Conservation (phyloP, 2,329 filamentous ascomycete genomes). For the Herpotrichia juniperi region DNA sequence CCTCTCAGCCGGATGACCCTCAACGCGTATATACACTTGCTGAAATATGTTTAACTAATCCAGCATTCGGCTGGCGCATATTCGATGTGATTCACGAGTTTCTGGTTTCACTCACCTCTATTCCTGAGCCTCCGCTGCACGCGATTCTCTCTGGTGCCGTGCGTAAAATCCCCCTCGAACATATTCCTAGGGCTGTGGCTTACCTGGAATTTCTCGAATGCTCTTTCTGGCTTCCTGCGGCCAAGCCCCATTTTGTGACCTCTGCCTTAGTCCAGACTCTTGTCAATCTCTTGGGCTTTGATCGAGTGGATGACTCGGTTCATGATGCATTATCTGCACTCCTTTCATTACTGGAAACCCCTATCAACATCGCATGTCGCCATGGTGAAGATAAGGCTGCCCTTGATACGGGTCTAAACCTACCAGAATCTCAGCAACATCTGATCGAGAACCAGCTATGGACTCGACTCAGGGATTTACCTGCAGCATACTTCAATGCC, state of each 20-base stretch:
- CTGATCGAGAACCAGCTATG: constrained; percentile 32
- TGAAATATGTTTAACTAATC: constrained; percentile 28
- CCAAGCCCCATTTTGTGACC: constrained; percentile 25
- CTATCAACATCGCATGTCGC: constrained; percentile 12
- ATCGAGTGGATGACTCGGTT: constrained; percentile 25
- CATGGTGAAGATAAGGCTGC: background rate
- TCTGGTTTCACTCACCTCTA: background rate
- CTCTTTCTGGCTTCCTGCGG: constrained; percentile 36
- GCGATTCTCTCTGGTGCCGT: background rate
- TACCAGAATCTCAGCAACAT: background rate
- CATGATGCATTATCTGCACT: constrained; percentile 38
- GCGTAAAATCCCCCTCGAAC: constrained; percentile 7
- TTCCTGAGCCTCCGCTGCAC: background rate
- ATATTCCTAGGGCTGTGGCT: constrained; percentile 10
- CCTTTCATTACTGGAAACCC: constrained; percentile 17
- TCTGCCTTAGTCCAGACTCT: constrained; percentile 21
- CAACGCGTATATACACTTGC: constrained; percentile 30
- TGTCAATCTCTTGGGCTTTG: constrained; percentile 23
- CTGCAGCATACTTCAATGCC: constrained; percentile 19
- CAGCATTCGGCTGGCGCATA: constrained; percentile 16
- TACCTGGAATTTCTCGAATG: constrained; percentile 37
- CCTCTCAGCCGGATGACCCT: constrained; percentile 14
- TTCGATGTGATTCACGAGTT: background rate
- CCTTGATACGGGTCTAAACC: background rate
- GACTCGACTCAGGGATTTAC: constrained; percentile 24